Evolutionary conservation across 2,329 filamentous ascomycete genomes (phyloP).

Genomic region (Cercospora berteroae): DNA sequence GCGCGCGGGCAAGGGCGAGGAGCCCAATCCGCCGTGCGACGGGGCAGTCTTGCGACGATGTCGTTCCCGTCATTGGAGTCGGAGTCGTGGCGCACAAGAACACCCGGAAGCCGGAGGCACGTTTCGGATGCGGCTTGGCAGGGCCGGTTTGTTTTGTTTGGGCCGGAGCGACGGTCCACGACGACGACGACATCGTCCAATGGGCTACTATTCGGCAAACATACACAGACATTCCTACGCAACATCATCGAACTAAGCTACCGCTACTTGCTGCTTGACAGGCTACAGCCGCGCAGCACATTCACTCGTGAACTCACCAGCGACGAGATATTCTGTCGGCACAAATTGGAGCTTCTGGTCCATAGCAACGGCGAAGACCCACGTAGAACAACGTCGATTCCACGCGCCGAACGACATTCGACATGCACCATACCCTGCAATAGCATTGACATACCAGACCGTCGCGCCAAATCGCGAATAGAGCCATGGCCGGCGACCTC

Average conservation of each 20-base stretch:
- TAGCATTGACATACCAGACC: conserved; percentile 1
- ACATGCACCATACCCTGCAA: conserved; percentile 8
- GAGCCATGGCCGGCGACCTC: conserved; percentile 22
- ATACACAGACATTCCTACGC: neutral
- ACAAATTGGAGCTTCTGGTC: neutral
- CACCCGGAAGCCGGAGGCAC: neutral
- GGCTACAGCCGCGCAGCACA: neutral
- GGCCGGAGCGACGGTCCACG: neutral
- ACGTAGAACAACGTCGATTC: conserved; percentile 6
- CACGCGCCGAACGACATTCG: conserved; percentile 4
- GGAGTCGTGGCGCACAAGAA: neutral
- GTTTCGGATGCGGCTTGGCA: neutral
- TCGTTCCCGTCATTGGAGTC: neutral
- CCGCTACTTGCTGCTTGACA: neutral
- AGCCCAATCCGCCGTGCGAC: neutral
- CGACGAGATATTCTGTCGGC: neutral
- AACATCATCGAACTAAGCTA: neutral
- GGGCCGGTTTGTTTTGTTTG: neutral
- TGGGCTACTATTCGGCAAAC: neutral
- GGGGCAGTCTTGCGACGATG: neutral
- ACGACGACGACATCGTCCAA: neutral
- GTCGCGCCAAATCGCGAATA: conserved; percentile 8
- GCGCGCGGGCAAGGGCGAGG: neutral
- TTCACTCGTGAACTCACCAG: neutral
- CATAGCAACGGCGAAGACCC: conserved; percentile 12